Evolutionary conservation across 306 rosid genomes (phyloP).

Genomic region (Gleditsia sinensis): DNA sequence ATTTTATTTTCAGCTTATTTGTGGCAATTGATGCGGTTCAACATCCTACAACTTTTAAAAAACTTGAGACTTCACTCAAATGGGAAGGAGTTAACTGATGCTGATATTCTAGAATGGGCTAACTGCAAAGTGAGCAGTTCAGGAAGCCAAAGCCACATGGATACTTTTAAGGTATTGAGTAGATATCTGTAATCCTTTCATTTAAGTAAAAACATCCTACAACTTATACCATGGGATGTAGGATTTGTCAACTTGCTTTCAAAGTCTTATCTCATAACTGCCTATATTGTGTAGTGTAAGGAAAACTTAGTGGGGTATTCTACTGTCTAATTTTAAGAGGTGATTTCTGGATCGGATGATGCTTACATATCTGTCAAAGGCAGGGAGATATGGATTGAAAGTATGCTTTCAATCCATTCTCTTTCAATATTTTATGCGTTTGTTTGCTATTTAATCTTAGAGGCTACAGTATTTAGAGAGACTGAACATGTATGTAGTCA

Average conservation of each 20-base stretch:
- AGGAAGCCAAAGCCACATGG: constrained; percentile 74
- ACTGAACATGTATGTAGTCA: not conserved
- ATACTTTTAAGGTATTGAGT: constrained; percentile 75
- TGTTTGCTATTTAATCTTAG: too few relatives aligned
- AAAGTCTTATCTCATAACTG: too few relatives aligned
- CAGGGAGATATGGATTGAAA: not conserved
- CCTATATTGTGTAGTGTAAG: not conserved
- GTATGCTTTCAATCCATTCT: not conserved
- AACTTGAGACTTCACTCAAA: constrained; percentile 92
- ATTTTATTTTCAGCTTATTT: constrained; percentile 67
- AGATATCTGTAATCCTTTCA: not conserved
- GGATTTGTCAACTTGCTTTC: too few relatives aligned
- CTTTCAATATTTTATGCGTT: not conserved
- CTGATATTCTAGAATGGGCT: constrained; percentile 95
- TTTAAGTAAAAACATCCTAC: too few relatives aligned
- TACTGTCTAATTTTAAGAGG: not conserved
- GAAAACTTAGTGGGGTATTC: not conserved
- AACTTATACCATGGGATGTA: too few relatives aligned
- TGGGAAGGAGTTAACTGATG: constrained; percentile 89
- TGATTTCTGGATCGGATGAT: too few relatives aligned
- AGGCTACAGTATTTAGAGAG: not conserved
- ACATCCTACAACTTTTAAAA: constrained; percentile 84
- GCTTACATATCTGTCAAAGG: too few relatives aligned
- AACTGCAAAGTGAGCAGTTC: constrained; percentile 76
- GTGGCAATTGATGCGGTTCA: constrained; percentile 97